Evolutionary conservation across 2,329 filamentous ascomycete genomes (phyloP), one percentile per base, ranked within the genome.

Genomic region (Diaporthe vexans): DNA sequence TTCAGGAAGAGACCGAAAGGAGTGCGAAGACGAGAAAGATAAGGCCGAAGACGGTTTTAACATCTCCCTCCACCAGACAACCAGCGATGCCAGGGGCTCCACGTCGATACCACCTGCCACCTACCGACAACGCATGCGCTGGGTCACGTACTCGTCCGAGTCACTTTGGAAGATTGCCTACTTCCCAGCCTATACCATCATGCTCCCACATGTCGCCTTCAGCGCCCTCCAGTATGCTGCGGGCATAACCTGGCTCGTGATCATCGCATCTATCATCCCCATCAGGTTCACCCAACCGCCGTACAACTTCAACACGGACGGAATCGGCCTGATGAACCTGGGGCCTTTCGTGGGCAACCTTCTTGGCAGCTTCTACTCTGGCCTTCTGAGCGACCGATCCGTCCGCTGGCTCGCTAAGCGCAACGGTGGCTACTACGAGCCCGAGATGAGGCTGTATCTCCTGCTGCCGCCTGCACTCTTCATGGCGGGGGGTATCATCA

Each of bases 361-460:
- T 3, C 48, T 85, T 9, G 83, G 80, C 26, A 78, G 79, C n/a
- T 61, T 83, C 8, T 73, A 84, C 52, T 78, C 83, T 0, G 81
- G 81, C 2, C 76, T 77, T 1, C 77, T 81, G 13, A 79, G 81
- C 11, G 84, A 86, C 73, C 82, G 82, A 6, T 69, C 84, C 4
- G 83, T 83, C 71, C 81, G 79, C 54, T 84, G 79, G 79, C 81
- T 83, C 72, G 80, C 83, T 3, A 81, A 80, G 72, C 80, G 78
- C 61, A 86, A 85, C 76, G 77, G 78, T 3, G 84, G 84, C 15
- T 76, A 84, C n/a, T 86, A 85, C 77, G 84, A 86, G 75, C 84
- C 84, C 9, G 84, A 86, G 73, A 85, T 84, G 73, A 79, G 84
- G 21, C 80, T 17, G 80, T 86, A 56, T 1, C 79, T 83, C 33